Evolutionary conservation across 768 basidiomycete species (phyloP), one percentile per base, ranked within the genome.

Genomic region (Pulveroboletus frians): DNA sequence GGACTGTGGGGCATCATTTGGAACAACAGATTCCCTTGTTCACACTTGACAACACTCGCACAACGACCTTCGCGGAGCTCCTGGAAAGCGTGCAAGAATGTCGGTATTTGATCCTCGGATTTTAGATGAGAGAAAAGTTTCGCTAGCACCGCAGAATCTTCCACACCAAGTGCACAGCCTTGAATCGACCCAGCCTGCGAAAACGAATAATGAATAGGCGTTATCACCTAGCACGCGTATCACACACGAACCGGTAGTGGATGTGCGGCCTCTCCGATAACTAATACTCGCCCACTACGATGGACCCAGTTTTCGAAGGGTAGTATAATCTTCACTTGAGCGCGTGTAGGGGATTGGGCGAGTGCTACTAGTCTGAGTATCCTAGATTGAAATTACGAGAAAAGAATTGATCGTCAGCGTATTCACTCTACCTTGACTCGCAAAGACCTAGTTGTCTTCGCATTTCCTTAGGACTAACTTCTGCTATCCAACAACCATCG

Each of bases 231-330:
- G 18, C 8, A 35, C 0, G n/a, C 39, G 27, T 18, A 10, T 53
- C 52, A 20, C 5, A 68, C 74, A 68, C 74, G 48, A 55, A 78
- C 81, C 59, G 78, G 66, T 31, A 79, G 63, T 13, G 81, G 77
- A 61, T 84, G 81, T 0, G 77, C 80, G 2, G 81, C 80, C 46
- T 83, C 79, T 42, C 81, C 83, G n/a, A 81, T 71, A 14, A 83
- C 63, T 14, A 78, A 72, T 18, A 78, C 63, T 43, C 72, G 69
- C 8, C 75, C 77, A 17, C 63, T 60, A 10, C 74, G 69, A 55
- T 81, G 78, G 6, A 77, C 74, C 65, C 78, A 73, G 40, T 68
- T 72, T 27, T 81, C 77, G 18, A 78, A 58, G 11, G 70, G 65
- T 4, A 63, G 53, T 18, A 74, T 66, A 11, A 73, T 63, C 18